A percentile compares a stretch with the other conserved stretches of the same genome.
Conservation (phyloP, 2,329 filamentous ascomycete species). For the Didymella exigua region DNA sequence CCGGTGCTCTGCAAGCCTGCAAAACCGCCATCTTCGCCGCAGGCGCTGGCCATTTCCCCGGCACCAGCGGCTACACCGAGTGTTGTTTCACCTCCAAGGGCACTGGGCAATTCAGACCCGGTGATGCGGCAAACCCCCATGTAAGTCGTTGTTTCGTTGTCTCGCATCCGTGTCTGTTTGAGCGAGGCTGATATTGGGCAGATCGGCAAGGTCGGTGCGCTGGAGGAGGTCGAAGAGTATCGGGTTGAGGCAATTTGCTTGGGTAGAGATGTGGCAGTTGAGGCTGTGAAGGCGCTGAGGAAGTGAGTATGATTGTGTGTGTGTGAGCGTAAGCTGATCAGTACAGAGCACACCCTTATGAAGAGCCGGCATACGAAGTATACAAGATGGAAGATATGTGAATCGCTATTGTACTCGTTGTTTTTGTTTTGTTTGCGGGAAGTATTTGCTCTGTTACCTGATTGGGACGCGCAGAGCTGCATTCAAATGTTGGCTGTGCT, state of each 20-base stretch:
- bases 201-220: slow-evolving; percentile 62
- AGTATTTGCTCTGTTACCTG: too few species aligned
- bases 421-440: too few species aligned
- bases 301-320: slow-evolving; percentile 52
- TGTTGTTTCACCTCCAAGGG: slow-evolving; percentile 55
- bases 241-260: slow-evolving; percentile 68
- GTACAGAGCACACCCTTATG: slow-evolving; percentile 53
- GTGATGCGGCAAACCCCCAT: slow-evolving; percentile 64
- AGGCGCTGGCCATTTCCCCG: slow-evolving; percentile 53
- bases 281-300: slow-evolving; percentile 69
- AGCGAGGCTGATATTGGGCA: slow-evolving; percentile 13
- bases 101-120: slow-evolving; percentile 70
- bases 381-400: slow-evolving; percentile 54
- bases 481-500: too few species aligned
- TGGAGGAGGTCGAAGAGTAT: slow-evolving; percentile 66
- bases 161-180: background rate
- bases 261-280: slow-evolving; percentile 61
- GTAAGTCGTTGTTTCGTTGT: slow-evolving; percentile 15
- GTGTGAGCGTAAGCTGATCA: background rate
- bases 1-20: slow-evolving; percentile 43
- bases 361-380: slow-evolving; percentile 54
- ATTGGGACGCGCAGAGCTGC: too few species aligned
- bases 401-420: too few species aligned
- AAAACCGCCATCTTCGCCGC: slow-evolving; percentile 55
- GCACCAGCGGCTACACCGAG: slow-evolving; percentile 52